Base-by-base conservation (phyloP, 2,329 filamentous ascomycete species). In the Cordyceps javanica region DNA sequence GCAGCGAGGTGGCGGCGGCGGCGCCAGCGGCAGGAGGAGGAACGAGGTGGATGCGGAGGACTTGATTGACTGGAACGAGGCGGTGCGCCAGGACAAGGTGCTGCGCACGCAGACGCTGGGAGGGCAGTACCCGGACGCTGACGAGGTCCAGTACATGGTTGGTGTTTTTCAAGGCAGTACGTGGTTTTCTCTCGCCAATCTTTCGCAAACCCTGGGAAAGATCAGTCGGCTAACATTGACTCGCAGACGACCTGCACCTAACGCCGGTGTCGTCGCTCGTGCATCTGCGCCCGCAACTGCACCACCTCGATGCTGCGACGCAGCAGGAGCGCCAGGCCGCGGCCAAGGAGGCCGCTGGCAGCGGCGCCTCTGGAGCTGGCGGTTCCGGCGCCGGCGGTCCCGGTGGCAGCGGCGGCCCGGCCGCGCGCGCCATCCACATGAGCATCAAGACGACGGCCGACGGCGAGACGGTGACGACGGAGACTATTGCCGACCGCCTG, bases 211-310 rank as follows among this genome's bases (percentile, higher is more conserved):
- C 14, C 34, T 2, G 34, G 34, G n/a, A 3, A 38, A n/a, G 4
- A 16, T 16, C 2, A 16, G n/a, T 23, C 16, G 10, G 42, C 52
- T 55, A 57, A 51, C 53, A 11, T n/a, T 9, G 0, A 3, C 28
- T 16, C 10, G 16, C 62, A 92, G 90, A 90, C 65, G 86, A 95
- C 68, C 77, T 97, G 10, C 91, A 97, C 73, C 83, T 97, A 39
- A 95, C 91, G 1, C 89, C 89, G 25, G 83, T 95, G 46, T 85
- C 87, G 41, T 88, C 90, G 2, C 83, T 96, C 45, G 89, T 96
- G 42, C 90, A 96, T 69, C 85, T 99, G 67, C 89, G 92, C 4
- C 91, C 94, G 0, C 90, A 97, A 67, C 88, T 96, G 60, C 91
- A 96, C 73, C 91, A 97, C 73, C 80, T 97, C 64, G 94, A 97